Conservation (phyloP, 129 eudicot genomes). For the Arctium lappa region DNA sequence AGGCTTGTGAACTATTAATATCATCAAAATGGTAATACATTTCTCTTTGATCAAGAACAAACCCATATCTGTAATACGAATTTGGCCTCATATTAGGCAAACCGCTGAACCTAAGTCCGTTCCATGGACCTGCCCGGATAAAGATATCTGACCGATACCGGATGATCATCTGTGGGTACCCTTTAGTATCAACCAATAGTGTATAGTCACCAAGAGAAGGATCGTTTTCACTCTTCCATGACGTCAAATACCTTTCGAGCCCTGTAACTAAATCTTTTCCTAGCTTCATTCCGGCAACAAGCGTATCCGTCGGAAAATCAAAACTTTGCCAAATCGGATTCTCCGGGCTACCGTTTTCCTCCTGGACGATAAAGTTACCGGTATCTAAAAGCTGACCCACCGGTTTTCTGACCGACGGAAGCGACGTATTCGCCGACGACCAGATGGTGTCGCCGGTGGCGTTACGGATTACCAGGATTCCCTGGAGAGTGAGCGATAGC, state of each 20-base stretch:
- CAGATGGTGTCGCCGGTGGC: slow-evolving; percentile 13
- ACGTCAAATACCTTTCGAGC: slow-evolving; percentile 9
- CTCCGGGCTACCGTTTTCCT: too few relatives aligned
- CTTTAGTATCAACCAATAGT: slow-evolving; percentile 12
- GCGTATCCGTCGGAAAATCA: background rate
- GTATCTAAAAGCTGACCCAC: slow-evolving; percentile 38
- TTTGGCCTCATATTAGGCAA: background rate
- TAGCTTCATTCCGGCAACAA: slow-evolving; percentile 43
- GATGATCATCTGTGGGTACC: slow-evolving; percentile 30
- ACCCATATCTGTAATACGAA: background rate
- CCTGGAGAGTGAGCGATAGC: background rate
- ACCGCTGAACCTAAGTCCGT: slow-evolving; percentile 35
- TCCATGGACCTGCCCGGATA: slow-evolving; percentile 30
- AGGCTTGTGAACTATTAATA: background rate
- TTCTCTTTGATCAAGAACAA: background rate
- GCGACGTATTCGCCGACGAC: slow-evolving; percentile 28
- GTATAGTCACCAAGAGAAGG: slow-evolving; percentile 38
- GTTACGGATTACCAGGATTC: slow-evolving; percentile 16
- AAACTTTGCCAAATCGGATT: too few relatives aligned
- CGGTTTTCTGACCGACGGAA: background rate
- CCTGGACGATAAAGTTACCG: slow-evolving; percentile 33
- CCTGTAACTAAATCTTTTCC: slow-evolving; percentile 27
- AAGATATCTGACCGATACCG: background rate
- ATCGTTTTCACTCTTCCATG: slow-evolving; percentile 42
- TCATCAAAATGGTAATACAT: background rate